Base-by-base conservation (phyloP, 345 rosid species). In the Syzygium aromaticum region DNA sequence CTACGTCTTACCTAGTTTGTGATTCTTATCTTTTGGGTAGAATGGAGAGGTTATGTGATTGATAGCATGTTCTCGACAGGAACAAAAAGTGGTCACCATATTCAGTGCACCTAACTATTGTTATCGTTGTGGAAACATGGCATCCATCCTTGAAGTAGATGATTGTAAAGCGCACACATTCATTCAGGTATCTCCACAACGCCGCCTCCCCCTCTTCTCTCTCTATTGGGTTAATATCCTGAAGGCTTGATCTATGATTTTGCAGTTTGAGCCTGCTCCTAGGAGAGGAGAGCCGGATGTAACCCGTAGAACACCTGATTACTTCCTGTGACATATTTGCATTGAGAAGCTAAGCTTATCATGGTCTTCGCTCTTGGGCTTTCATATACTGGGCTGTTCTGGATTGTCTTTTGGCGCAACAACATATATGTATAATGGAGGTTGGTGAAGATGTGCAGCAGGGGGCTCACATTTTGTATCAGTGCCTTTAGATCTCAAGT, bases 51-150 rank as follows among this genome's bases (percentile, higher is more conserved):
- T 73, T 10, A 33, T 73, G 25, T 80, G 17, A 86, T 82, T 85
- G 51, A 73, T 84, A n/a, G 54, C 87, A 52, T 61, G 63, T 49
- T 88, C 52, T 54, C 54, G 40, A 88, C 95, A 97, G 98, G 99
- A 97, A 85, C 98, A 97, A 96, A 97, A 96, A 86, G 99, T 97
- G 89, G 99, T 97, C 64, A 97, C 99, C 52, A 96, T 97, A 87
- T 97, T 97, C 90, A 97, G 99, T 88, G 99, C 99, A 11, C 99
- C 99, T 54, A 97, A 97, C 89, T 97, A 97, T 88, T 97, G 98
- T 87, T 97, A 97, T 85, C 99, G 99, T 49, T 97, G 99, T 93
- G 99, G 99, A 86, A 97, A 97, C 93, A 96, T 96, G 98, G 99
- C 99, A 53, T 97, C 99, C 54, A 96, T 97, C 85, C 93, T 97